Evolutionary conservation across 2,329 filamentous ascomycete genomes (phyloP).

Genomic region (Diaporthe sp.): DNA sequence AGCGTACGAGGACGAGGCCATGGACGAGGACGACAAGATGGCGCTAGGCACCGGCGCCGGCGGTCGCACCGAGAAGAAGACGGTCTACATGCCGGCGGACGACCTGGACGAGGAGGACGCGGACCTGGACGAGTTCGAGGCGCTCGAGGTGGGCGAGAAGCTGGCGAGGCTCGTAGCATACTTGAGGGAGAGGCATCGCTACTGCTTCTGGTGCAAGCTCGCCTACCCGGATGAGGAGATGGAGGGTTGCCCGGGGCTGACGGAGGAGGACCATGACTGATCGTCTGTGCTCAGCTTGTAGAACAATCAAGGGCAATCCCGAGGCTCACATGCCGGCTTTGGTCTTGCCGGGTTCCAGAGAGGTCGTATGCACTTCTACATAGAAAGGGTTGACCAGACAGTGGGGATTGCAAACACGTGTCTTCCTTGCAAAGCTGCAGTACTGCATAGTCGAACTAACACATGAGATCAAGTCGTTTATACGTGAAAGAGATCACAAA

Average conservation of each 20-base stretch:
- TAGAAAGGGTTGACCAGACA: background rate
- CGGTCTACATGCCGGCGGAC: constrained; percentile 72
- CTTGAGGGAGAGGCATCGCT: constrained; percentile 79
- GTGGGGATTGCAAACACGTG: background rate
- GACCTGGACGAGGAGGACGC: constrained; percentile 83
- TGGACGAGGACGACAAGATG: constrained; percentile 79
- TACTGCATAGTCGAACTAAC: background rate
- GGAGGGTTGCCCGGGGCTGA: constrained; percentile 90
- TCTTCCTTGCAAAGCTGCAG: background rate
- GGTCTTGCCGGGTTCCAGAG: background rate
- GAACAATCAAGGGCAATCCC: background rate
- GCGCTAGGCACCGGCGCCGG: constrained; percentile 71
- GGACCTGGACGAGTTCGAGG: constrained; percentile 86
- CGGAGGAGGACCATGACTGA: constrained; percentile 84
- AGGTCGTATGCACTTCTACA: background rate
- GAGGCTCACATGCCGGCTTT: background rate
- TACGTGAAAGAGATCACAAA: too few species aligned
- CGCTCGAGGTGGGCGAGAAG: constrained; percentile 75
- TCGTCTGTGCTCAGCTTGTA: background rate
- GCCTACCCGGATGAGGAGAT: constrained; percentile 80
- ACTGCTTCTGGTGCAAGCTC: constrained; percentile 98
- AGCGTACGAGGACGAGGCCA: constrained; percentile 73
- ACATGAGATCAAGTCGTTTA: background rate
- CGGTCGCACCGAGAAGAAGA: constrained; percentile 54
- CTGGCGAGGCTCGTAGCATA: constrained; percentile 76